Evolutionary conservation across 495 filamentous ascomycete genomes (phyloP).

Genomic region (Sporormia fimetaria): DNA sequence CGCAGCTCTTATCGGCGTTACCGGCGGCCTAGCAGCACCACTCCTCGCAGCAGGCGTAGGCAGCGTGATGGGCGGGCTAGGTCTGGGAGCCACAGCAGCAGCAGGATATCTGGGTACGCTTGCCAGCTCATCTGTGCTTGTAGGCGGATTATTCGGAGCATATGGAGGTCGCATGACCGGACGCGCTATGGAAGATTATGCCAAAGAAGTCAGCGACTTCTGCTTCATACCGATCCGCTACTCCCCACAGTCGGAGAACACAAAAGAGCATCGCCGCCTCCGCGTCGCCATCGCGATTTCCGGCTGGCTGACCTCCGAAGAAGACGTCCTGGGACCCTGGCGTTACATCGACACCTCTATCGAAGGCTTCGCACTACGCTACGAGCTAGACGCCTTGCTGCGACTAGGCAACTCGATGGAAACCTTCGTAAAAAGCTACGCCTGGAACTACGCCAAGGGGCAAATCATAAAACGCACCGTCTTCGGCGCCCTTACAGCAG

Average conservation of each 20-base stretch:
- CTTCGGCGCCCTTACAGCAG: conserved; percentile 57
- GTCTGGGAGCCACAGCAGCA: conserved; percentile 66
- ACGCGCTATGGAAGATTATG: conserved; percentile 78
- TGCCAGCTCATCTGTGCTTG: conserved; percentile 61
- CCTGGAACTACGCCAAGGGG: conserved; percentile 64
- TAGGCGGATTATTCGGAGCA: conserved; percentile 79
- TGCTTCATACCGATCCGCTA: conserved; percentile 65
- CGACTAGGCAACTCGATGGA: conserved; percentile 68
- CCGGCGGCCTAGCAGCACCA: conserved; percentile 69
- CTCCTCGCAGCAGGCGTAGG: conserved; percentile 75
- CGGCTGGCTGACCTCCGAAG: conserved; percentile 65
- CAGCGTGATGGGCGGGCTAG: conserved; percentile 66
- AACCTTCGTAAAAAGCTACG: conserved; percentile 59
- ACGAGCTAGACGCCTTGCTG: conserved; percentile 66
- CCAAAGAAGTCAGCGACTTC: conserved; percentile 79
- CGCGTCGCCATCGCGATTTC: conserved; percentile 72
- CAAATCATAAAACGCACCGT: conserved; percentile 70
- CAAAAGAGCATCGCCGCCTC: conserved; percentile 51
- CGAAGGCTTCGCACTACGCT: conserved; percentile 76
- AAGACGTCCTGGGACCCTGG: conserved; percentile 67
- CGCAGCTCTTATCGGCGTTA: conserved; percentile 69
- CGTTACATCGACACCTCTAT: conserved; percentile 52
- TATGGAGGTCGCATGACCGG: conserved; percentile 78
- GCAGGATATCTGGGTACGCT: conserved; percentile 70
- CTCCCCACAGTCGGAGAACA: conserved; percentile 30